phyloP scores from a whole-genome alignment of 768 basidiomycete species.

The Psilocybe sp. region DNA sequence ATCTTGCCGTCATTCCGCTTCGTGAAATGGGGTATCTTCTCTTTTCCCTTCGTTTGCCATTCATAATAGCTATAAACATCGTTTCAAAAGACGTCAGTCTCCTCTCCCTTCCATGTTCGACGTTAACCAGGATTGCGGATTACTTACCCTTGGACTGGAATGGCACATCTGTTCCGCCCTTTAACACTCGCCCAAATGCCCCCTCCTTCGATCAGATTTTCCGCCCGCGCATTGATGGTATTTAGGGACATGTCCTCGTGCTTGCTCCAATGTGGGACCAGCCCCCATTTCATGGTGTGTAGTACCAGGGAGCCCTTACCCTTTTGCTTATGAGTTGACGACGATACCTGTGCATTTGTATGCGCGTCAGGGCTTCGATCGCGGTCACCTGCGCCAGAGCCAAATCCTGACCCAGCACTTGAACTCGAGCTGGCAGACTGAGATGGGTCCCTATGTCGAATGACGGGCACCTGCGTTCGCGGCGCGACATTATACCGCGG shows the following conservation, averaged over 20 bases:
- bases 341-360: too few relatives aligned
- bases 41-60: conserved; percentile 84
- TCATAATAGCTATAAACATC: conserved; percentile 80
- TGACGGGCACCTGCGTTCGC: conserved; percentile 72
- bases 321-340: too few relatives aligned
- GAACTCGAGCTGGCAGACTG: conserved; percentile 4
- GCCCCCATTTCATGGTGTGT: conserved; percentile 90
- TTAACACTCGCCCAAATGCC: conserved; percentile 88
- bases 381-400: too few relatives aligned
- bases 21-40: conserved; percentile 79
- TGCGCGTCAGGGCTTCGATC: too few relatives aligned
- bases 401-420: conserved; percentile 20
- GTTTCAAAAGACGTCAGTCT: too few relatives aligned
- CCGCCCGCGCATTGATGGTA: conserved; percentile 89
- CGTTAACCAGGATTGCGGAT: not conserved
- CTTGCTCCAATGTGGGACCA: conserved; percentile 83
- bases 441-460: conserved; percentile 35
- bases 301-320: conserved; percentile 40
- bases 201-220: conserved; percentile 70
- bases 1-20: conserved; percentile 61
- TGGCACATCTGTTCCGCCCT: conserved; percentile 80
- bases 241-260: conserved; percentile 66
- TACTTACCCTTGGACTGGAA: conserved; percentile 55
- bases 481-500: conserved; percentile 85
- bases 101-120: too few relatives aligned